Base-by-base conservation (phyloP, 2,329 filamentous ascomycete species). In the Colletotrichum plurivorum region DNA sequence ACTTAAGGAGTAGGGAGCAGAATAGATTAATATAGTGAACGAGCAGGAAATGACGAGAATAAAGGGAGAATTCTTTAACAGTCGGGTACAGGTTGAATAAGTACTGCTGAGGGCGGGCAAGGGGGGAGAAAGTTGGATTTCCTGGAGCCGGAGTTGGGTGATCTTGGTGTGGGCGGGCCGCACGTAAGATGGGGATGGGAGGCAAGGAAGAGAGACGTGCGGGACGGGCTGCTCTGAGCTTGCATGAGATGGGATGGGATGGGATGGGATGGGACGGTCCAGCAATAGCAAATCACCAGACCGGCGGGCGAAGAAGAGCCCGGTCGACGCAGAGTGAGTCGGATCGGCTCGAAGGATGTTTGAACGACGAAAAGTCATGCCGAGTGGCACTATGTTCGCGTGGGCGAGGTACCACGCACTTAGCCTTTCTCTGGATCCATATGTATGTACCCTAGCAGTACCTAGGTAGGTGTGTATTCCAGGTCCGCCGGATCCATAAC, bases 121-220 rank as follows among this genome's bases (percentile, higher is more conserved):
- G 54, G 39, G 54, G 54, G 41, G 45, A 68, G 60, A 63, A 39
- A 10, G 31, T 67, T 69, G 61, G 48, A 43, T 66, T 65, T 59
- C 60, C 66, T 69, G 48, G 49, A 31, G 54, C 61, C 41, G 61
- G 66, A 69, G 61, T 65, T 51, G 54, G 48, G 48, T 59, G 55
- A 20, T 60, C 61, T 49, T 61, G 66, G 66, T 65, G 62, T 69
- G 67, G 63, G 67, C 62, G 56, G 67, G 45, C 49, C 67, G 45
- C 62, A 55, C 52, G 51, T 51, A 52, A 51, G 20, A 49, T 18
- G 46, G n/a, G 46, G 46, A 56, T 43, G 41, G 45, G 48, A 58
- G 53, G 48, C 60, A 45, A 66, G 59, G 52, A 55, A 54, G 53
- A 43, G 61, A 52, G 53, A 53, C 60, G 18, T 58, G 27, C 53